These are phyloP conservation scores for Lachnum nothofagi DNA, from an alignment of 2,329 filamentous ascomycete genomes.

Conservation along the genomic window DNA sequence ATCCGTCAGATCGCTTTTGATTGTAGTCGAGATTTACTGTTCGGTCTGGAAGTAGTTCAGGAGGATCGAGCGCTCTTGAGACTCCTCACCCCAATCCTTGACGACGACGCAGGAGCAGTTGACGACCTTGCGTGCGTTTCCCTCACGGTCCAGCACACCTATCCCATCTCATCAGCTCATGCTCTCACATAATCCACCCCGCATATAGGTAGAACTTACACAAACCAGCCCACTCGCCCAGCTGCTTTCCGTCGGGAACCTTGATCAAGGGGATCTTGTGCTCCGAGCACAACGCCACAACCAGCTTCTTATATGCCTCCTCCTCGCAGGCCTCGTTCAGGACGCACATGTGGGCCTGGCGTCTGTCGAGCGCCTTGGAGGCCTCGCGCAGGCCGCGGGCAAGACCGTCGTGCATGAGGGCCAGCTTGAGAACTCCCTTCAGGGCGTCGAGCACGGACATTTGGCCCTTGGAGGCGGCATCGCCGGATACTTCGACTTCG, in stretches of 20 bases:
- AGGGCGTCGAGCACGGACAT: conserved; percentile 98
- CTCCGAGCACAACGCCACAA: conserved; percentile 96
- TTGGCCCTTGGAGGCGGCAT: conserved; percentile 78
- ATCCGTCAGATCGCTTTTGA: too few relatives aligned
- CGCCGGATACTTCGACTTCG: conserved; percentile 94
- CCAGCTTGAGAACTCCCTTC: conserved; percentile 97
- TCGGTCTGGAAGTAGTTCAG: conserved; percentile 99
- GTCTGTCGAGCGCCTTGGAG: conserved; percentile 96
- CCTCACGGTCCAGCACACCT: conserved; percentile 98
- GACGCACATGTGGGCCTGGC: conserved; percentile 99
- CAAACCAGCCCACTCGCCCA: conserved; percentile 99
- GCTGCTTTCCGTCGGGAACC: conserved; percentile 98
- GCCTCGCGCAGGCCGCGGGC: conserved; percentile 97
- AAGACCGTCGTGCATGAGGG: conserved; percentile 98
- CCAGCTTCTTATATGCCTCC: conserved; percentile 99
- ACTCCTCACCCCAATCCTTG: conserved; percentile 99
- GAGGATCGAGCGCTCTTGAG: conserved; percentile 95
- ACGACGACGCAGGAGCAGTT: conserved; percentile 99
- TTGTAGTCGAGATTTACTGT: conserved; percentile 60
- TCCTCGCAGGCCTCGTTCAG: conserved; percentile 99
- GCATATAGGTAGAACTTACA: conserved; percentile 63
- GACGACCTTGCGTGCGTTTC: conserved; percentile 99
- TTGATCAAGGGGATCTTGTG: conserved; percentile 99
- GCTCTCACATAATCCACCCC: too few relatives aligned
- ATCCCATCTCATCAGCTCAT: conserved; percentile 19